Evolutionary conservation across 352 stramenopile genomes (phyloP).

Genomic region (Pythium sukuiense): DNA sequence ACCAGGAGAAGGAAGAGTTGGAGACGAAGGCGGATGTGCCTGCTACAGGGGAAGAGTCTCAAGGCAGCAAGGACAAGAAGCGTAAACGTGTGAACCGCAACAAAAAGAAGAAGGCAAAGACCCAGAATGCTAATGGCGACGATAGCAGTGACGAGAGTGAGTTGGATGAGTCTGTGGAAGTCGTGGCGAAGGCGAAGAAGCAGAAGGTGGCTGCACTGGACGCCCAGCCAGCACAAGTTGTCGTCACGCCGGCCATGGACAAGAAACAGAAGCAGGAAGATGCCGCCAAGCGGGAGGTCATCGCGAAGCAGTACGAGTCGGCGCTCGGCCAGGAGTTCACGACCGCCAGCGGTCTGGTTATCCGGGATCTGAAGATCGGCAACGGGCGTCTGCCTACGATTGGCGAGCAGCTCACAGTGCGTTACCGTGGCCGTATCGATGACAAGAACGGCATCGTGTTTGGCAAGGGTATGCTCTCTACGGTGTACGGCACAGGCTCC

Average conservation of each 20-base stretch:
- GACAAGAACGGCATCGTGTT: slow-evolving; percentile 63
- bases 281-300: slow-evolving; percentile 37
- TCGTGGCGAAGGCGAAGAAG: slow-evolving; percentile 23
- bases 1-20: neutral
- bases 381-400: slow-evolving; percentile 45
- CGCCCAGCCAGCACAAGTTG: slow-evolving; percentile 15
- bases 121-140: neutral
- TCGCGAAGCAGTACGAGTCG: slow-evolving; percentile 56
- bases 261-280: slow-evolving; percentile 37
- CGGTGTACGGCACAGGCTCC: slow-evolving; percentile 58
- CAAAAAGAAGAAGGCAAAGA: slow-evolving; percentile 34
- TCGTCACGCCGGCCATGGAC: slow-evolving; percentile 6
- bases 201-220: slow-evolving; percentile 18
- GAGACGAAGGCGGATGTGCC: neutral
- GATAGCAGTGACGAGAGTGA: slow-evolving; percentile 19
- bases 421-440: slow-evolving; percentile 61
- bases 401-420: slow-evolving; percentile 76
- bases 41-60: slow-evolving; percentile 3
- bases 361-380: slow-evolving; percentile 58
- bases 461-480: slow-evolving; percentile 76
- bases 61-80: slow-evolving; percentile 23
- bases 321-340: slow-evolving; percentile 52
- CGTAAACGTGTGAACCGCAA: slow-evolving; percentile 33
- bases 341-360: slow-evolving; percentile 51
- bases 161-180: slow-evolving; percentile 5